Percentiles rank a stretch among this genome's conserved stretches.
These are phyloP conservation scores for Chlorella sp. DNA, from an alignment of 139 green algal species.

Conservation along the genomic window DNA sequence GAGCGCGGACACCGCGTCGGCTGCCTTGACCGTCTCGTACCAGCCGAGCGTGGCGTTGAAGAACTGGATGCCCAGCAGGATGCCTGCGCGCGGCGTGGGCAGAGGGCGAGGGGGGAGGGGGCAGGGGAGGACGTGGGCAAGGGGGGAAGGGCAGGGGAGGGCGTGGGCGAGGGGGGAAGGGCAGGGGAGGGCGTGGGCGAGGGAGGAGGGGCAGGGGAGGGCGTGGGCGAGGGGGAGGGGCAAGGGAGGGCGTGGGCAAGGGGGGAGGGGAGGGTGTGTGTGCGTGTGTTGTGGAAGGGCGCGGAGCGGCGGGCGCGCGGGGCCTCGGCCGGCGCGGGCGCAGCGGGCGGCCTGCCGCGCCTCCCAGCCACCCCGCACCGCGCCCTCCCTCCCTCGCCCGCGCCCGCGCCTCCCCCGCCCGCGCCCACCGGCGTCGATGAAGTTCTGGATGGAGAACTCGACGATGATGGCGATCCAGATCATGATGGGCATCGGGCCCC, in stretches of 20 bases:
- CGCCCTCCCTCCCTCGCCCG: too few relatives aligned
- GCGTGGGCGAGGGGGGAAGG: background rate
- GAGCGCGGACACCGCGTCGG: constrained; percentile 80
- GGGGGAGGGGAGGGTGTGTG: too few relatives aligned
- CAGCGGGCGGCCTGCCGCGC: too few relatives aligned
- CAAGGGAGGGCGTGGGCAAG: too few relatives aligned
- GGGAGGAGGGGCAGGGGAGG: background rate
- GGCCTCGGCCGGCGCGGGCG: too few relatives aligned
- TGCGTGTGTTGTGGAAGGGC: too few relatives aligned
- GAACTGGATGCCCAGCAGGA: constrained; percentile 86
- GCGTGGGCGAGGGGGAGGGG: too few relatives aligned
- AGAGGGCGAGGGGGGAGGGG: background rate
- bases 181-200: background rate
- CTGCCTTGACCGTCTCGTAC: constrained; percentile 79
- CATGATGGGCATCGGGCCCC: constrained; percentile 87
- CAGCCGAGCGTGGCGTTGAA: constrained; percentile 81
- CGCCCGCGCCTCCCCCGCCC: too few relatives aligned
- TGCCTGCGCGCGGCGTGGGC: constrained; percentile 44
- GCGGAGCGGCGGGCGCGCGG: too few relatives aligned
- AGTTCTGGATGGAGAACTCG: constrained; percentile 64
- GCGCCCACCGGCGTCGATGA: constrained; percentile 17
- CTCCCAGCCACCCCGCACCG: too few relatives aligned
- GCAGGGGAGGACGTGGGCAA: background rate
- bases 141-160: background rate
- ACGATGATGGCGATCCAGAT: constrained; percentile 90